These are phyloP conservation scores for Nicotiana undulata DNA, from an alignment of 257 asterid genomes.

Conservation along the genomic window DNA sequence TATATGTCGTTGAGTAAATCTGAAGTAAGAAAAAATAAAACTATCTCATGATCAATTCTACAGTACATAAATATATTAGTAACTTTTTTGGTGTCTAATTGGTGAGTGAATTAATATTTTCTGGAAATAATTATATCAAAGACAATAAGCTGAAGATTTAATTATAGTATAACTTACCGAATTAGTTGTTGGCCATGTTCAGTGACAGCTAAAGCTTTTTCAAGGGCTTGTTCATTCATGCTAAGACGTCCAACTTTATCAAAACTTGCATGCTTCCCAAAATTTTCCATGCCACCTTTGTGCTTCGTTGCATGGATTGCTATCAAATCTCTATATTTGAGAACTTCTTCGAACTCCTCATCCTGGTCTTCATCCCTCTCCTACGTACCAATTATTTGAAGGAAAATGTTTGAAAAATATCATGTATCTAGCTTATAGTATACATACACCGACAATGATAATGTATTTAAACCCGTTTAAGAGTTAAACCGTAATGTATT, in stretches of 20 bases:
- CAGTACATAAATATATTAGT: too few relatives aligned
- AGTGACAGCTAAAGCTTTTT: not conserved
- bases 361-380: constrained; percentile 1
- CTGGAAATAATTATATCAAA: too few relatives aligned
- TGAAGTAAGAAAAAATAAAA: not conserved
- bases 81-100: too few relatives aligned
- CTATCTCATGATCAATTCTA: not conserved
- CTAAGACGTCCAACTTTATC: constrained; percentile 25
- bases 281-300: constrained; percentile 8
- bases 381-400: not conserved
- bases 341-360: not conserved
- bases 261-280: not conserved
- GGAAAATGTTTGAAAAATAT: not conserved
- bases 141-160: not conserved
- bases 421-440: not conserved
- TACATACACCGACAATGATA: too few relatives aligned
- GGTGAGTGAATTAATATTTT: too few relatives aligned
- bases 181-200: constrained; percentile 13
- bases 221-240: constrained; percentile 20
- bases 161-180: constrained; percentile 10
- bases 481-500: too few relatives aligned
- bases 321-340: constrained; percentile 17
- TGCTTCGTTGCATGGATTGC: constrained; percentile 24
- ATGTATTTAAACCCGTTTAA: too few relatives aligned
- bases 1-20: constrained; percentile 20